phyloP scores from a whole-genome alignment of 331 rosid genomes.

The Ulmus americana region DNA sequence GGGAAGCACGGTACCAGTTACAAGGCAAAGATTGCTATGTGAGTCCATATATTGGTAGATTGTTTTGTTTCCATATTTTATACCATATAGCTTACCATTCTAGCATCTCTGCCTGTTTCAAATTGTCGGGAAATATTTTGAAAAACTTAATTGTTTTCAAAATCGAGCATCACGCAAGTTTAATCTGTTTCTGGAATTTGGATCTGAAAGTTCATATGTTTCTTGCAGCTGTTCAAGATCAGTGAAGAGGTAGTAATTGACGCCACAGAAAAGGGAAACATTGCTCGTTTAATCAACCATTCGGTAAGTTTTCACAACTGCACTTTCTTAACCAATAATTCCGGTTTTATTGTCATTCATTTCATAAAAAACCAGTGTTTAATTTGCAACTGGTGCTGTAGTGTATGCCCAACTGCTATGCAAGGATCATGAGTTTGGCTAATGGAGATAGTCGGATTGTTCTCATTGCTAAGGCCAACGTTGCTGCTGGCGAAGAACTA shows the following conservation, averaged over 20 bases:
- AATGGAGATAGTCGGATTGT: constrained; percentile 76
- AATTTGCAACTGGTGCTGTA: constrained; percentile 31
- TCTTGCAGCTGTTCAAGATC: constrained; percentile 92
- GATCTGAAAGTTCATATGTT: constrained; percentile 15
- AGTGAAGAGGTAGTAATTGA: constrained; percentile 90
- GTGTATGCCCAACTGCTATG: constrained; percentile 97
- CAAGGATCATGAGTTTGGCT: constrained; percentile 79
- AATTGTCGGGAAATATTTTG: no score
- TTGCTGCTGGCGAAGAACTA: constrained; percentile 83
- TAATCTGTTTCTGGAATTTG: constrained; percentile 3
- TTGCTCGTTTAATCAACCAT: constrained; percentile 92
- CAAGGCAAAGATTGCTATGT: constrained; percentile 96
- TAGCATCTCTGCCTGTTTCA: no score
- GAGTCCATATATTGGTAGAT: constrained; percentile 28
- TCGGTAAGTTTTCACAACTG: constrained; percentile 52
- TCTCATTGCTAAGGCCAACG: constrained; percentile 75
- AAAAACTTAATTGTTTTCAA: no score
- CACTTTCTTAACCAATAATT: not conserved
- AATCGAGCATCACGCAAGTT: not conserved
- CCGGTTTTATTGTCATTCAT: not conserved
- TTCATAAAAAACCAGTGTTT: constrained; percentile 22
- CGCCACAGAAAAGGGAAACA: constrained; percentile 75
- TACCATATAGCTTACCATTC: no score
- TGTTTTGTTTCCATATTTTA: constrained; percentile 1
- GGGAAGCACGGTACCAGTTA: constrained; percentile 67